These are phyloP conservation scores for Parastagonospora nodorum DNA, from an alignment of 2,329 filamentous ascomycete genomes.

Conservation along the genomic window DNA sequence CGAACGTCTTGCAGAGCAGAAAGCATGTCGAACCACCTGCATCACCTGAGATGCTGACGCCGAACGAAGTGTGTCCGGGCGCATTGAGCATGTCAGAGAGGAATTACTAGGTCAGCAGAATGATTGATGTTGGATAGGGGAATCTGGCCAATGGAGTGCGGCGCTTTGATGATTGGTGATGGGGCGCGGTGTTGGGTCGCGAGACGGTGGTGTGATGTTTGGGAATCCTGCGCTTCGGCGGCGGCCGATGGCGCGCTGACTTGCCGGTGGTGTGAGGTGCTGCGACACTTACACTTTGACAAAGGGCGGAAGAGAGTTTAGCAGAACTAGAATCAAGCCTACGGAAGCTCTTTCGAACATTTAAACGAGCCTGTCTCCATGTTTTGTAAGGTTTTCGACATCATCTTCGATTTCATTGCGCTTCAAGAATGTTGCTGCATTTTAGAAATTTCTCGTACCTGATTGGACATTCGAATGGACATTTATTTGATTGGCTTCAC, in stretches of 20 bases:
- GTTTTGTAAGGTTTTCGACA: too few species aligned
- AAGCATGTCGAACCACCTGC: background rate
- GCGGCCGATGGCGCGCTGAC: slow-evolving; percentile 19
- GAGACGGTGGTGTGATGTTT: slow-evolving; percentile 34
- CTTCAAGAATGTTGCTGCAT: too few species aligned
- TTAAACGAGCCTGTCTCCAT: background rate
- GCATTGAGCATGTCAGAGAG: background rate
- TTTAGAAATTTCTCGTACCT: too few species aligned
- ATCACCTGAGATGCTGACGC: background rate
- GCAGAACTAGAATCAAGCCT: background rate
- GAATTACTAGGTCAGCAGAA: background rate
- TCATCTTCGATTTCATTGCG: too few species aligned
- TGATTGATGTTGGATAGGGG: background rate
- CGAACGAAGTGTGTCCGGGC: background rate
- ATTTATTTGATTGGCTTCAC: too few species aligned
- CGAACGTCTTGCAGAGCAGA: background rate
- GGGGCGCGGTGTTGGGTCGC: slow-evolving; percentile 10
- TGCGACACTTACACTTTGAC: background rate
- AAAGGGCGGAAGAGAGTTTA: background rate
- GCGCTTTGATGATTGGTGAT: background rate
- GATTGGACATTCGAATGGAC: too few species aligned
- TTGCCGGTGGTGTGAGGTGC: slow-evolving; percentile 8
- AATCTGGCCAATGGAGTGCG: background rate
- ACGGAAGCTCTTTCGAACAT: background rate
- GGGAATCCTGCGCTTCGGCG: slow-evolving; percentile 19